Conservation (phyloP, 129 eudicot species). For the Flaveria robusta region DNA sequence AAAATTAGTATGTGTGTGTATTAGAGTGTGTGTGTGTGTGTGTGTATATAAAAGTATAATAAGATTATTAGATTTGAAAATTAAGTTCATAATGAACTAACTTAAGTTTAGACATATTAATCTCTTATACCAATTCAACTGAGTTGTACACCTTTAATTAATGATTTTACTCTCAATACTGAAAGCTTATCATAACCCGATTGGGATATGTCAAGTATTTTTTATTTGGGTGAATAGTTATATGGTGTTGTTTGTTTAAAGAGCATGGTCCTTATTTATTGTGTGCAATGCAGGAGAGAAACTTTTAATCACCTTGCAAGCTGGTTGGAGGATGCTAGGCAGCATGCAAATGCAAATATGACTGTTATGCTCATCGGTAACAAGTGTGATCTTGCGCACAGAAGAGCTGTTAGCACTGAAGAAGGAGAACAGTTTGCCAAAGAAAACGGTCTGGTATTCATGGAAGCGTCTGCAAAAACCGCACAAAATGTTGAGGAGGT, state of each 20-base stretch:
- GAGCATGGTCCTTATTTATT: background rate
- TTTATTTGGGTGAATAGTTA: background rate
- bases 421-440: slow-evolving; percentile 96
- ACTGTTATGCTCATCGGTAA: slow-evolving; percentile 91
- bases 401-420: slow-evolving; percentile 92
- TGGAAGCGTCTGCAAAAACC: slow-evolving; percentile 94
- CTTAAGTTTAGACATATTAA: background rate
- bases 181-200: background rate
- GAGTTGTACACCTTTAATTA: background rate
- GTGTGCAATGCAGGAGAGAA: slow-evolving; percentile 63
- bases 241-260: slow-evolving; percentile 8
- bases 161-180: background rate
- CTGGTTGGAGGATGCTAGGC: slow-evolving; percentile 98
- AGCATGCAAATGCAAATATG: slow-evolving; percentile 90
- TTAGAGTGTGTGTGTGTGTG: background rate
- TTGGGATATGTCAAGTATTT: background rate
- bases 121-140: background rate
- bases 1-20: too few relatives aligned
- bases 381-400: slow-evolving; percentile 81
- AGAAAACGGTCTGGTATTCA: slow-evolving; percentile 82
- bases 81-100: background rate
- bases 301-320: slow-evolving; percentile 90
- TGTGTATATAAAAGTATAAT: background rate
- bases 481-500: slow-evolving; percentile 96
- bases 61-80: background rate